Conservation (phyloP, 192 early-diverging fungal species). For the Backusella morwellensis region DNA sequence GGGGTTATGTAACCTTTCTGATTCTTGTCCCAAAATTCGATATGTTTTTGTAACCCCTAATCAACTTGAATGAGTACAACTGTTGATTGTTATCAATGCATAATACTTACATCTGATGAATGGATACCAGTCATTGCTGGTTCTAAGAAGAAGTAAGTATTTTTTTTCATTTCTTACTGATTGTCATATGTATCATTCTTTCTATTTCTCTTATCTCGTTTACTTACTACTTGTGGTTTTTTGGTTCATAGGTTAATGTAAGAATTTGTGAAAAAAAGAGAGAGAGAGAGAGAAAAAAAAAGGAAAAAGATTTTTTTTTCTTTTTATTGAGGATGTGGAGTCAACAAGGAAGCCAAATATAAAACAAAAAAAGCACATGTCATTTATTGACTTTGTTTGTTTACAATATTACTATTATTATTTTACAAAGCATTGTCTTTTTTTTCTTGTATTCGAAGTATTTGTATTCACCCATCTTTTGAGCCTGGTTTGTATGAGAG, state of each 20-base stretch:
- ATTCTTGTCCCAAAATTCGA: constrained; percentile 14
- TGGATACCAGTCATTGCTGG: not conserved
- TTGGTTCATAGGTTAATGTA: not conserved
- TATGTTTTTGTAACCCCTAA: constrained; percentile 14
- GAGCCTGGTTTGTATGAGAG: constrained; percentile 74
- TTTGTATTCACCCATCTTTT: constrained; percentile 71
- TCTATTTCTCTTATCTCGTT: not conserved
- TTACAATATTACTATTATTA: not conserved
- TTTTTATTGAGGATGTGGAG: not conserved
- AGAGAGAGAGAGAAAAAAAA: not conserved
- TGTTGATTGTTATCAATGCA: not conserved
- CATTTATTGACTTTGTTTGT: not conserved
- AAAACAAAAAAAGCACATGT: not conserved
- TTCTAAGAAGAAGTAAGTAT: not conserved
- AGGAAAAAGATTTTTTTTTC: not conserved
- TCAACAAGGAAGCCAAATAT: not conserved
- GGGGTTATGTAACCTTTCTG: constrained; percentile 19
- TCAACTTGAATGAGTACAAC: not conserved
- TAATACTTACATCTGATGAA: not conserved
- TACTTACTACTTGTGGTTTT: not conserved
- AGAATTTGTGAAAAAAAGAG: not conserved
- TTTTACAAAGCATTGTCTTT: constrained; percentile 16
- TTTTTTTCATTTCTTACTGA: not conserved
- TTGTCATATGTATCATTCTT: not conserved
- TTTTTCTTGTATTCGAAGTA: constrained; percentile 70